Base-by-base conservation (phyloP, 306 rosid genomes). In the Dalbergia cochinchinensis region DNA sequence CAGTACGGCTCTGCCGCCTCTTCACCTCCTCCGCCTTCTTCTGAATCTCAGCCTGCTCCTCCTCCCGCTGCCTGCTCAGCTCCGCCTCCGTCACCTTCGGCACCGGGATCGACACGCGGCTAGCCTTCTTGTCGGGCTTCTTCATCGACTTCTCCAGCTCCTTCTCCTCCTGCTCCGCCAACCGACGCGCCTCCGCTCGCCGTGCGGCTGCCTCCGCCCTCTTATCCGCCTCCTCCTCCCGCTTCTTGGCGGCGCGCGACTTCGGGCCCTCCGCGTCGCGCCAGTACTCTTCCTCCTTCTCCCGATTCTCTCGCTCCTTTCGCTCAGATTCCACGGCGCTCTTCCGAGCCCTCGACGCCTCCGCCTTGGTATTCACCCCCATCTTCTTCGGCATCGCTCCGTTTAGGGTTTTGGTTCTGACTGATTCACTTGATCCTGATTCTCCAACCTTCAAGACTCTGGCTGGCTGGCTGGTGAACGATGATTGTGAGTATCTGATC, bases 311-410 rank as follows among this genome's bases (percentile, higher is more conserved):
- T 60, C 85, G 88, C 4, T 91, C 93, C 85, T 90, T 95, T 33
- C 93, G 92, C 69, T 95, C 99, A 37, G 84, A 4, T 57, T 95
- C 99, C 48, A 77, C 74, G 11, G 94, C 90, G 81, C 58, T 78
- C 88, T 89, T 90, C 8, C 98, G 98, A 61, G 93, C 97, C 89
- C 88, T 90, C 14, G 98, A 91, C 41, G 48, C 98, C 88, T 93
- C 99, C 35, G 98, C 97, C 86, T 95, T 95, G 59, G 91, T 88
- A 88, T 95, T 93, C 12, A 91, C 93, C 0, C 98, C 97, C 97
- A 95, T 76, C 87, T 95, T 95, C 84, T 95, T 95, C 82, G 99
- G 98, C 98, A 91, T 92, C 82, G 54, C 35, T 4, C 10, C 26
- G 20, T 54, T 54, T 54, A 54, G 60, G 60, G 60, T 54, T 54